Conservation (phyloP, 78 protist genomes). For the Protostelium mycophagum region DNA sequence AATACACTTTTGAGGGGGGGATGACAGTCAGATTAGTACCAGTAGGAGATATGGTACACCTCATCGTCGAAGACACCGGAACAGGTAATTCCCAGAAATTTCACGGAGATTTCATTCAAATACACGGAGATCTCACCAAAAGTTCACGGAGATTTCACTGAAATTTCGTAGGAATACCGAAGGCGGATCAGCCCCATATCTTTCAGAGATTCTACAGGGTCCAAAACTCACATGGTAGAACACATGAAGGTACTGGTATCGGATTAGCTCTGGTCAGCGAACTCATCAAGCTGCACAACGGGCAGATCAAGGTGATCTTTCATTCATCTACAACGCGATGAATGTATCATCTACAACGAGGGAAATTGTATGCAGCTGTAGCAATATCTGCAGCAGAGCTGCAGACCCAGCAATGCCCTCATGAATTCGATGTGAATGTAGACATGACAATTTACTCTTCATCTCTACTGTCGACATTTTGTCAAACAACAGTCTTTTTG, state of each 20-base stretch:
- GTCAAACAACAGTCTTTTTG: too few relatives aligned
- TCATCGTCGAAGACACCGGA: constrained; percentile 43
- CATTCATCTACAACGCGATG: neutral
- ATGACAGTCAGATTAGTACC: neutral
- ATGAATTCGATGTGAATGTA: too few relatives aligned
- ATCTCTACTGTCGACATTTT: too few relatives aligned
- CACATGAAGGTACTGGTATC: constrained; percentile 61
- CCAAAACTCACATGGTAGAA: constrained; percentile 19
- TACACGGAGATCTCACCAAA: too few relatives aligned
- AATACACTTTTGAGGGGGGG: constrained; percentile 25
- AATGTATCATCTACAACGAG: too few relatives aligned
- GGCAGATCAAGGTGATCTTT: constrained; percentile 11
- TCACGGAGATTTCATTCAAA: too few relatives aligned
- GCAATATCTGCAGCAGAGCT: too few relatives aligned
- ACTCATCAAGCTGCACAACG: constrained; percentile 45
- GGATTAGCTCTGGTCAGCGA: constrained; percentile 57
- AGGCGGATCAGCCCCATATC: constrained; percentile 6
- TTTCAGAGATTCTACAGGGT: constrained; percentile 55
- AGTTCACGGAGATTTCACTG: too few relatives aligned
- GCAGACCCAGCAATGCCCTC: too few relatives aligned
- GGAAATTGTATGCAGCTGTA: too few relatives aligned
- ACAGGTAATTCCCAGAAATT: constrained; percentile 35
- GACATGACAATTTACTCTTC: too few relatives aligned
- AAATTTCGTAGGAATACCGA: neutral
- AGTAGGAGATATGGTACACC: neutral